Percentiles rank a stretch among this genome's conserved stretches.
phyloP scores from a whole-genome alignment of 2,329 filamentous ascomycete species.

The Diaporthe citriasiana region DNA sequence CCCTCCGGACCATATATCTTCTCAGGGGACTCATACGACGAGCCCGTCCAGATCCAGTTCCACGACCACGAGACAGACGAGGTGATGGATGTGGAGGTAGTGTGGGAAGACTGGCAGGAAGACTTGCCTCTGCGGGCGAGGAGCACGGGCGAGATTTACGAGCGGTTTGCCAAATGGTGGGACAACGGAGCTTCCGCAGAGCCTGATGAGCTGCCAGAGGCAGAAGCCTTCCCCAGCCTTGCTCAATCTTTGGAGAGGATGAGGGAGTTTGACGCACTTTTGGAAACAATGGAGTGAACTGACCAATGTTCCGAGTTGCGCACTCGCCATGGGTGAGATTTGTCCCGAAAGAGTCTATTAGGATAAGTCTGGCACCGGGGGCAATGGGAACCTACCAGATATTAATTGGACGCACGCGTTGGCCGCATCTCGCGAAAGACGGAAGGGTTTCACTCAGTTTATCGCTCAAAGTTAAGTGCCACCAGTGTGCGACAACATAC shows the following conservation, averaged over 20 bases:
- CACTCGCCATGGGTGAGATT: no score
- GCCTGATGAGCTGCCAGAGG: constrained; percentile 19
- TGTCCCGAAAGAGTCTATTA: no score
- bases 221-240: constrained; percentile 23
- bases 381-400: background rate
- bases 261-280: background rate
- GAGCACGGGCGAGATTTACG: constrained; percentile 62
- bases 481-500: background rate
- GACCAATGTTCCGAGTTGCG: background rate
- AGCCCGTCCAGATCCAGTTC: constrained; percentile 56
- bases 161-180: constrained; percentile 56
- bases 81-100: constrained; percentile 52
- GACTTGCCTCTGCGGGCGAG: constrained; percentile 53
- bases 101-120: constrained; percentile 54
- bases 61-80: constrained; percentile 55
- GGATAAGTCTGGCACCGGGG: background rate
- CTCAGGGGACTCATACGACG: constrained; percentile 48
- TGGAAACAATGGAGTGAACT: background rate
- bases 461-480: no score
- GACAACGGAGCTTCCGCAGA: background rate
- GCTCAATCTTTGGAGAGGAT: constrained; percentile 21
- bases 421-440: no score
- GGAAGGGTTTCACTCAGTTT: background rate
- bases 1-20: constrained; percentile 44
- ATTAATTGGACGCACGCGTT: background rate